These are phyloP conservation scores for Parathielavia appendiculata DNA, from an alignment of 495 filamentous ascomycete genomes.

Conservation along the genomic window DNA sequence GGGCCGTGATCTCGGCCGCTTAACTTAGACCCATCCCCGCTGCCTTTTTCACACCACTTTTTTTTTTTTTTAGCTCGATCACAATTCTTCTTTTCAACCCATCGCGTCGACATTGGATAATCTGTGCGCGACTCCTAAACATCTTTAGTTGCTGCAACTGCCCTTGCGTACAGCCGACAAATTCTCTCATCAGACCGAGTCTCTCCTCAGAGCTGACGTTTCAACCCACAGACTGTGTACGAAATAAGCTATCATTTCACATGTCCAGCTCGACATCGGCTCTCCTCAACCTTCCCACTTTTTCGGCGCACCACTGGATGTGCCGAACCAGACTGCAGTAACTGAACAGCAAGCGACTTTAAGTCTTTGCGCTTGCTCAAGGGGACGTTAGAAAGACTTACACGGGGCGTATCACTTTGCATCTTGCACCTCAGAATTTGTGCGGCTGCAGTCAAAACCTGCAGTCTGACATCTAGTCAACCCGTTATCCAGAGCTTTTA, in stretches of 20 bases:
- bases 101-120: neutral
- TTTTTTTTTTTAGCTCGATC: too few relatives aligned
- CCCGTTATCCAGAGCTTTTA: neutral
- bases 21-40: too few relatives aligned
- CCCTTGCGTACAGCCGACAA: too few relatives aligned
- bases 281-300: conserved; percentile 17
- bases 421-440: conserved; percentile 1
- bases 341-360: conserved; percentile 49
- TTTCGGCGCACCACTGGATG: conserved; percentile 30
- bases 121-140: too few relatives aligned
- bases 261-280: conserved; percentile 26
- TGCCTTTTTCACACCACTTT: too few relatives aligned
- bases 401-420: conserved; percentile 13
- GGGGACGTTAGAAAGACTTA: conserved; percentile 54
- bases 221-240: neutral
- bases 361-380: conserved; percentile 57
- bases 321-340: conserved; percentile 33
- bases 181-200: too few relatives aligned
- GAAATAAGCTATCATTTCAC: neutral
- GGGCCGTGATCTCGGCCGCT: too few relatives aligned
- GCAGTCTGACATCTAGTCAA: neutral
- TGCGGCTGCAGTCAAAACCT: neutral
- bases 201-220: neutral
- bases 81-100: too few relatives aligned
- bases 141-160: too few relatives aligned